phyloP scores from a whole-genome alignment of 257 asterid genomes.

The Nicotiana tabacum region DNA sequence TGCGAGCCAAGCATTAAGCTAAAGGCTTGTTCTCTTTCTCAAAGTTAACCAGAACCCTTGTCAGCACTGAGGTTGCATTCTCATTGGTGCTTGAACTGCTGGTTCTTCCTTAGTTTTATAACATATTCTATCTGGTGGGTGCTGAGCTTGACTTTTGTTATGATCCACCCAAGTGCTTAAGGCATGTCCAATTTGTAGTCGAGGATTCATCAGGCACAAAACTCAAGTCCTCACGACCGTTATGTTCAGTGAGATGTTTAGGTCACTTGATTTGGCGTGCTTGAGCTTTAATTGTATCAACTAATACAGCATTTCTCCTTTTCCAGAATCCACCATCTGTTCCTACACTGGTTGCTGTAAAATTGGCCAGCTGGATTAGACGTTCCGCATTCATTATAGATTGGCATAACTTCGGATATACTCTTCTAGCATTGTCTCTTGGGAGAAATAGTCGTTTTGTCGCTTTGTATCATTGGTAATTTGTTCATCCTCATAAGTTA shows the following conservation, averaged over 20 bases:
- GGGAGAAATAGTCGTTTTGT: constrained; percentile 82
- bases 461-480: constrained; percentile 69
- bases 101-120: background rate
- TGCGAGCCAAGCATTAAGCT: background rate
- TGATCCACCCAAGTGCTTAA: background rate
- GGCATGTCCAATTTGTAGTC: background rate
- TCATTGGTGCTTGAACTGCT: background rate
- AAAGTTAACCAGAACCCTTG: background rate
- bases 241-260: background rate
- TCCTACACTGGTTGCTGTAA: constrained; percentile 91
- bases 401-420: constrained; percentile 97
- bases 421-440: constrained; percentile 75
- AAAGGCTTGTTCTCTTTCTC: background rate
- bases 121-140: constrained; percentile 5
- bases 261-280: background rate
- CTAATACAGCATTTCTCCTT: constrained; percentile 14
- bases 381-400: constrained; percentile 67
- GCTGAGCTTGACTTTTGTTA: background rate
- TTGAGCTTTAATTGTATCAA: constrained; percentile 10
- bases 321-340: constrained; percentile 97
- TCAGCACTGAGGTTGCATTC: background rate
- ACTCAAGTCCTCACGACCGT: background rate
- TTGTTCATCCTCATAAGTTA: constrained; percentile 9
- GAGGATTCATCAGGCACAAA: background rate
- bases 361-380: constrained; percentile 86